Conservation (phyloP, 1,139 yeast genomes). For the Arxiozyma heterogenica region DNA sequence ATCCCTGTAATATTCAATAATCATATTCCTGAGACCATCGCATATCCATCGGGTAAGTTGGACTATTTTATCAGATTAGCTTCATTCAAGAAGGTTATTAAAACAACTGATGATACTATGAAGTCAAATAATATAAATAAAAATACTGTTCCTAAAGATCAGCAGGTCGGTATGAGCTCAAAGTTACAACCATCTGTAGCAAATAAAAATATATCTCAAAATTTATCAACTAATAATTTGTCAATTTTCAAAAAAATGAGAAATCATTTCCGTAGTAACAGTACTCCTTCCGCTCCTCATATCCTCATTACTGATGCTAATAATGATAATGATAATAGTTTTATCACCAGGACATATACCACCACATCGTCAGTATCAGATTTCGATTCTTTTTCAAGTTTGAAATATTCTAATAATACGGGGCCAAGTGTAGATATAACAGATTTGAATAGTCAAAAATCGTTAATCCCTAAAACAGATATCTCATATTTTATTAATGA, state of each 20-base stretch:
- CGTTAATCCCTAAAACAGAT: background rate
- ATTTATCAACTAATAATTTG: background rate
- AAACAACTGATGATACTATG: background rate
- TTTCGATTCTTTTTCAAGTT: background rate
- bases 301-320: background rate
- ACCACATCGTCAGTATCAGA: background rate
- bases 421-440: conserved; percentile 3
- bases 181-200: background rate
- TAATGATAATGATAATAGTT: background rate
- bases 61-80: conserved; percentile 13
- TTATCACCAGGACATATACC: background rate
- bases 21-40: conserved; percentile 56
- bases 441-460: background rate
- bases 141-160: background rate
- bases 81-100: background rate
- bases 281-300: background rate
- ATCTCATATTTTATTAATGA: background rate
- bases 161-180: background rate
- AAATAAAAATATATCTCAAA: background rate
- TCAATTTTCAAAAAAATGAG: conserved; percentile 8
- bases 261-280: conserved; percentile 3
- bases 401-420: background rate
- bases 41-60: conserved; percentile 36
- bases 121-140: background rate
- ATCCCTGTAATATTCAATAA: conserved; percentile 61